These are phyloP conservation scores for Leishmania guyanensis DNA, from an alignment of 208 protist species.

Conservation along the genomic window DNA sequence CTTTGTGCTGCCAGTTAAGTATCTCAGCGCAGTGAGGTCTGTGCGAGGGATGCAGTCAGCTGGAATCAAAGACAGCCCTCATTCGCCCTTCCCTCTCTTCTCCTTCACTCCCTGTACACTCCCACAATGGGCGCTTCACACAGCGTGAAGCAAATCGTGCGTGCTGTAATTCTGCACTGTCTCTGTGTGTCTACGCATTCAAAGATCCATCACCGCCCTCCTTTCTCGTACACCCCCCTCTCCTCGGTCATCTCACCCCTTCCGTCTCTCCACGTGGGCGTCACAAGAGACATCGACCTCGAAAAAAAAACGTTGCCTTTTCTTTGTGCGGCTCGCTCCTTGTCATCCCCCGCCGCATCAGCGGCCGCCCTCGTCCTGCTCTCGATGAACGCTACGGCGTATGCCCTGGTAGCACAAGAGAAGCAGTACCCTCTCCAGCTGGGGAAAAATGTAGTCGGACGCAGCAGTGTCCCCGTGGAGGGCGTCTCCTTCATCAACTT, in stretches of 20 bases:
- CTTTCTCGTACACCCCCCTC: background rate
- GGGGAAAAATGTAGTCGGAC: conserved; percentile 82
- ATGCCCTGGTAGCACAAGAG: conserved; percentile 25
- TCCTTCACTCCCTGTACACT: background rate
- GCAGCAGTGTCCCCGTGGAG: conserved; percentile 47
- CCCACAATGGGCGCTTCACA: background rate
- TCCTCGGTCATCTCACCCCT: background rate
- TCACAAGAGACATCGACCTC: background rate
- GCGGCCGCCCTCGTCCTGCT: background rate
- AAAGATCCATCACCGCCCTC: background rate
- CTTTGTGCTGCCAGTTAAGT: background rate
- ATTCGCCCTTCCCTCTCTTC: background rate
- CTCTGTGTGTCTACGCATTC: background rate
- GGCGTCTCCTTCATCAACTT: conserved; percentile 71
- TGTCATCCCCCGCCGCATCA: background rate
- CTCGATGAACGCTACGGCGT: conserved; percentile 19
- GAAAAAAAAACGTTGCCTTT: background rate
- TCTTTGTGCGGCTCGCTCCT: background rate
- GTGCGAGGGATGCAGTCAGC: background rate
- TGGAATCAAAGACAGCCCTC: background rate
- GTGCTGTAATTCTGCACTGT: background rate
- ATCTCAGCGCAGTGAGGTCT: background rate
- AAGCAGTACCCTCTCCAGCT: conserved; percentile 36
- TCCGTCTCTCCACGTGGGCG: background rate
- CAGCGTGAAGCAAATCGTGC: background rate